These are phyloP conservation scores for Kalanchoe fedtschenkoi DNA, from an alignment of 164 flowering plant species.

Conservation along the genomic window DNA sequence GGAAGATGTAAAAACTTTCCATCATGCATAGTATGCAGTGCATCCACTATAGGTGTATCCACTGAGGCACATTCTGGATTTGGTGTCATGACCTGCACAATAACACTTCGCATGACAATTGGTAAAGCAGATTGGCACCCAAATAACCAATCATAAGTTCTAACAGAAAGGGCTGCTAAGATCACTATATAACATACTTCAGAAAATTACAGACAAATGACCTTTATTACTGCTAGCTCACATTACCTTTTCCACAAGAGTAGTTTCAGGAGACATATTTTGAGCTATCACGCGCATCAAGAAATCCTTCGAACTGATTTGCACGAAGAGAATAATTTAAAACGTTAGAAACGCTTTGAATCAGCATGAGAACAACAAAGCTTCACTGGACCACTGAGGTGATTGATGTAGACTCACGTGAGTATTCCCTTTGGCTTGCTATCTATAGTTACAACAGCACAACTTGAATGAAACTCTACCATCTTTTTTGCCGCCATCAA, in stretches of 20 bases:
- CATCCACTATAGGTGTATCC: constrained; percentile 97
- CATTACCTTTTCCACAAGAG: constrained; percentile 77
- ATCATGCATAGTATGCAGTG: constrained; percentile 95
- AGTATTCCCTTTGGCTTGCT: constrained; percentile 81
- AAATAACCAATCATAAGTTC: not conserved
- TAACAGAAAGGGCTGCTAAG: not conserved
- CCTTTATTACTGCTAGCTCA: not conserved
- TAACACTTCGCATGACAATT: constrained; percentile 3
- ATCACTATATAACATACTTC: too few species aligned
- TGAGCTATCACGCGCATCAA: constrained; percentile 90
- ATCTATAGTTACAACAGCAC: constrained; percentile 64
- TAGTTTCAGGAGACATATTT: constrained; percentile 65
- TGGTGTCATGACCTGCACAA: constrained; percentile 87
- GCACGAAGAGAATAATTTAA: not conserved
- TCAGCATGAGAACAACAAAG: constrained; percentile 2
- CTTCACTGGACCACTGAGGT: not conserved
- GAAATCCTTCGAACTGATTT: constrained; percentile 76
- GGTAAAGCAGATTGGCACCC: not conserved
- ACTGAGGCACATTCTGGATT: constrained; percentile 94
- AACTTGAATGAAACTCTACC: constrained; percentile 60
- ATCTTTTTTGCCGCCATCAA: constrained; percentile 68
- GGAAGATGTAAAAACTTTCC: constrained; percentile 98
- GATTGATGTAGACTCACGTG: constrained; percentile 50
- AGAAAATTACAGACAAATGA: too few species aligned
- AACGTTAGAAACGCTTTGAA: too few species aligned